Evolutionary conservation across 768 basidiomycete species (phyloP).

Genomic region (Rhodocollybia butyracea): DNA sequence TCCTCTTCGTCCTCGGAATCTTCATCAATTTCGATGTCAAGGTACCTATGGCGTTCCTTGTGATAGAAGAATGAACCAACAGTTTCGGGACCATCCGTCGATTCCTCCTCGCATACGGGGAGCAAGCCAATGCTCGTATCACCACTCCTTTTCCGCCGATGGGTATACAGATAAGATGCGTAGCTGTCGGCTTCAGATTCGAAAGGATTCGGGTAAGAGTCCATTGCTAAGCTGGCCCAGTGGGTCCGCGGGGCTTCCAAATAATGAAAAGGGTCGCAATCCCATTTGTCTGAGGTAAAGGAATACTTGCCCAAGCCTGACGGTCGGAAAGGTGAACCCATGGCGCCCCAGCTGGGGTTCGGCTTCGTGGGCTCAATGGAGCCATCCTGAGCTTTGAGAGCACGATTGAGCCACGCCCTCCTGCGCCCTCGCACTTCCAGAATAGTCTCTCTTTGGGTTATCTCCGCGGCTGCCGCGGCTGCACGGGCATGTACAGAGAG

Average conservation of each 20-base stretch:
- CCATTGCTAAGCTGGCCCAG: not conserved
- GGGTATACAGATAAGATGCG: not conserved
- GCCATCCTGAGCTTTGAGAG: not conserved
- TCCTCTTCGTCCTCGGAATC: conserved; percentile 5
- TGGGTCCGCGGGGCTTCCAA: not conserved
- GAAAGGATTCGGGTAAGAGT: conserved; percentile 6
- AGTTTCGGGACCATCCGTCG: not conserved
- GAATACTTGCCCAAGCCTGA: not conserved
- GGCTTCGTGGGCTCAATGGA: not conserved
- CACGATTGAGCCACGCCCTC: conserved; percentile 59
- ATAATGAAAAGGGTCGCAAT: conserved; percentile 4
- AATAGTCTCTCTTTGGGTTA: conserved; percentile 36
- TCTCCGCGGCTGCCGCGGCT: conserved; percentile 34
- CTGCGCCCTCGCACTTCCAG: conserved; percentile 59
- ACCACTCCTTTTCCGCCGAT: not conserved
- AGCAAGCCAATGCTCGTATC: not conserved
- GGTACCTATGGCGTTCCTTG: not conserved
- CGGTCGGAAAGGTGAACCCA: conserved; percentile 1
- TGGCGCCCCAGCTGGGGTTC: not conserved
- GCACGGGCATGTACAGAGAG: conserved; percentile 40
- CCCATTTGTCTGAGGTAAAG: conserved; percentile 8
- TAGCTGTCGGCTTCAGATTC: not conserved
- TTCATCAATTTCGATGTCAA: conserved; percentile 2
- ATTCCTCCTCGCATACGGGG: conserved; percentile 3
- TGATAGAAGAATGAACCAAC: too few relatives aligned